A percentile compares a stretch with the other conserved stretches of the same genome.
Evolutionary conservation across 371 early-diverging fungal genomes (phyloP).

Genomic region (Mortierella sp.): DNA sequence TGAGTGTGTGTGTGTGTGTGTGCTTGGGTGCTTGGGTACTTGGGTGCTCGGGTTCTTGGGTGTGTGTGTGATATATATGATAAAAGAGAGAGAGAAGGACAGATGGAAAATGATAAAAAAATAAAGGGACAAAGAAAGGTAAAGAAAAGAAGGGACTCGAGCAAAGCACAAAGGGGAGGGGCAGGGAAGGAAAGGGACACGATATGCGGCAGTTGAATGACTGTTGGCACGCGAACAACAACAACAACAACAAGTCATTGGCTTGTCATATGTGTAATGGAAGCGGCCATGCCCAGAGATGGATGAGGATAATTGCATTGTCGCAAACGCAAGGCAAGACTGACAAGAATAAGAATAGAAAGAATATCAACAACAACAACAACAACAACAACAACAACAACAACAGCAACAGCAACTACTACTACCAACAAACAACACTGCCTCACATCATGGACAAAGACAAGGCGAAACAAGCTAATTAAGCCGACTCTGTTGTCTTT

Average conservation of each 20-base stretch:
- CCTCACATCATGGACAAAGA: background rate
- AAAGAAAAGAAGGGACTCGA: background rate
- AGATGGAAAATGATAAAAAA: no score
- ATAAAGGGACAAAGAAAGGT: background rate
- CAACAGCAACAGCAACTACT: no score
- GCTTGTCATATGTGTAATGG: no score
- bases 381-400: no score
- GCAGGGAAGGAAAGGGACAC: background rate
- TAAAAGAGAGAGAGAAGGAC: background rate
- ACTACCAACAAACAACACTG: background rate
- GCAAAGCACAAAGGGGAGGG: no score
- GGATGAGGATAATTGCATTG: background rate
- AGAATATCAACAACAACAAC: background rate
- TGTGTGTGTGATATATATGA: no score
- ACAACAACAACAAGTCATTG: no score
- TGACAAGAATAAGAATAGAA: background rate
- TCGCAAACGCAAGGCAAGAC: no score
- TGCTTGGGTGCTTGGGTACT: no score
- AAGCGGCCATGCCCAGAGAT: background rate
- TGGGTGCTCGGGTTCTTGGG: no score
- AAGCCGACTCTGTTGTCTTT: background rate
- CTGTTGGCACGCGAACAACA: background rate
- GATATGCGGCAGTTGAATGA: background rate
- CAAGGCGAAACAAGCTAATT: background rate
- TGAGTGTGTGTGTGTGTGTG: background rate